These are phyloP conservation scores for Fusarium sp. DNA, from an alignment of 2,329 filamentous ascomycete genomes.

Conservation along the genomic window DNA sequence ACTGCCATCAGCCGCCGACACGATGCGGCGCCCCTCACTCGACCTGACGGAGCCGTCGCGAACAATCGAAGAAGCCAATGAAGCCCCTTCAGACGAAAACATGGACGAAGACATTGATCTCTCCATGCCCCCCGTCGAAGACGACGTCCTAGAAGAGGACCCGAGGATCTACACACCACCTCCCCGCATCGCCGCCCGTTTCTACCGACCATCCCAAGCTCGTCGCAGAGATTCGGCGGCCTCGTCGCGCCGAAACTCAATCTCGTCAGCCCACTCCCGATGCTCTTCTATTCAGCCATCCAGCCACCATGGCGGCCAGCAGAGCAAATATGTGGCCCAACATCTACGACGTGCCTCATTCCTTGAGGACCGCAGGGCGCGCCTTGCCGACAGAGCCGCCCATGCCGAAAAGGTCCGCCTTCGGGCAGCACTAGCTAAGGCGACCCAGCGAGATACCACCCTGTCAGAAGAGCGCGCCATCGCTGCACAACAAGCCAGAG, in stretches of 20 bases:
- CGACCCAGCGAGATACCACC: slow-evolving; percentile 71
- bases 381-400: slow-evolving; percentile 81
- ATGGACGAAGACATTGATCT: slow-evolving; percentile 52
- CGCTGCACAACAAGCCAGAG: slow-evolving; percentile 81
- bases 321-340: slow-evolving; percentile 83
- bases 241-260: slow-evolving; percentile 82
- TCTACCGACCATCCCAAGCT: slow-evolving; percentile 75
- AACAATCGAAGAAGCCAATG: slow-evolving; percentile 52
- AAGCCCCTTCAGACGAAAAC: slow-evolving; percentile 45
- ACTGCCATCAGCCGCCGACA: slow-evolving; percentile 40
- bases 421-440: slow-evolving; percentile 79
- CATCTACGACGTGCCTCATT: slow-evolving; percentile 84
- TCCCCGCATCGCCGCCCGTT: slow-evolving; percentile 81
- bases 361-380: slow-evolving; percentile 82
- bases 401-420: slow-evolving; percentile 87
- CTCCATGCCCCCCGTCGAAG: slow-evolving; percentile 53
- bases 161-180: slow-evolving; percentile 69
- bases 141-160: slow-evolving; percentile 50
- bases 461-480: slow-evolving; percentile 81
- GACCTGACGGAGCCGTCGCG: slow-evolving; percentile 57
- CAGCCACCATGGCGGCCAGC: slow-evolving; percentile 64
- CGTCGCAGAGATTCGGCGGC: slow-evolving; percentile 81
- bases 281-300: slow-evolving; percentile 70
- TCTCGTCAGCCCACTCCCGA: slow-evolving; percentile 80
- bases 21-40: slow-evolving; percentile 57